phyloP scores from a whole-genome alignment of 805 yeast genomes.

The Vanderwaltozyma yarrowii region DNA sequence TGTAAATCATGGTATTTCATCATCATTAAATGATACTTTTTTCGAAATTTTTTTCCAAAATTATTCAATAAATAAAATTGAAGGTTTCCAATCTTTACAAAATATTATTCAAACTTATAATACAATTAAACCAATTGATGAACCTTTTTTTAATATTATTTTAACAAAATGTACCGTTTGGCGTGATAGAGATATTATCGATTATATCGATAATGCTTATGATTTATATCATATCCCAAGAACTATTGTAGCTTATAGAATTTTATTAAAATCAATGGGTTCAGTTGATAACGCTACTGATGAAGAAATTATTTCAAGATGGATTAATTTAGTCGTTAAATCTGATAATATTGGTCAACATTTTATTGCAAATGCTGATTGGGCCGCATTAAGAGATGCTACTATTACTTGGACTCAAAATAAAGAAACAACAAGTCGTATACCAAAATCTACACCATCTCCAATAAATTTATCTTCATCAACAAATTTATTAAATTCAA shows the following conservation, averaged over 20 bases:
- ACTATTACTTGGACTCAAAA: constrained; percentile 36
- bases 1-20: constrained; percentile 57
- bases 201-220: constrained; percentile 53
- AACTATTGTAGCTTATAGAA: constrained; percentile 63
- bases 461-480: neutral
- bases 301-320: constrained; percentile 43
- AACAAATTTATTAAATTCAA: neutral
- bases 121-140: constrained; percentile 52
- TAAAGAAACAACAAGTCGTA: constrained; percentile 1
- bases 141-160: constrained; percentile 71
- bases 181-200: constrained; percentile 56
- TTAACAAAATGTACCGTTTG: constrained; percentile 57
- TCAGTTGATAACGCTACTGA: constrained; percentile 42
- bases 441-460: constrained; percentile 2
- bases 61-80: constrained; percentile 38
- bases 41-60: constrained; percentile 57
- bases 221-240: constrained; percentile 45
- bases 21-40: constrained; percentile 60
- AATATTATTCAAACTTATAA: constrained; percentile 47
- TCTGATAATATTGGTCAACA: constrained; percentile 44
- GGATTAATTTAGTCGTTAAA: constrained; percentile 43
- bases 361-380: constrained; percentile 72
- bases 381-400: constrained; percentile 76
- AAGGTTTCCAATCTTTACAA: constrained; percentile 49
- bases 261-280: constrained; percentile 63